A percentile compares a stretch with the other conserved stretches of the same genome.
These are phyloP conservation scores for Pyrrhoderma lamaoense DNA, from an alignment of 1,284 basidiomycete genomes.

Conservation along the genomic window DNA sequence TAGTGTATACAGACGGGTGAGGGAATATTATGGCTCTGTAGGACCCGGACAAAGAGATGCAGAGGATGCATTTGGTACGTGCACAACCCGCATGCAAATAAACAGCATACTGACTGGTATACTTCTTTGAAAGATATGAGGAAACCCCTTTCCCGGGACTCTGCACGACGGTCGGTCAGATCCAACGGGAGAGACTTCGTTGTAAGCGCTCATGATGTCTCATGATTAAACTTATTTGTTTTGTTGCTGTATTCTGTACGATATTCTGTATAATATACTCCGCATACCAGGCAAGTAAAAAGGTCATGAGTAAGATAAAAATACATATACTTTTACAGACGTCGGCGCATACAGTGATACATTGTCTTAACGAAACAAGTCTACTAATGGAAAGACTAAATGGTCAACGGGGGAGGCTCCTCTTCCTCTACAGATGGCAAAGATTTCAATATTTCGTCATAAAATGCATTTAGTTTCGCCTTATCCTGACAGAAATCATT, in stretches of 20 bases:
- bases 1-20: conserved; percentile 77
- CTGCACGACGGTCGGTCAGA: conserved; percentile 54
- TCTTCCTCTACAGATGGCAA: conserved; percentile 44
- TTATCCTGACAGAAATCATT: conserved; percentile 61
- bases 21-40: conserved; percentile 80
- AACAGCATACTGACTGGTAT: too few relatives aligned
- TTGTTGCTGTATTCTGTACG: not conserved
- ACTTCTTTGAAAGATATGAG: conserved; percentile 68
- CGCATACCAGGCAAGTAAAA: too few relatives aligned
- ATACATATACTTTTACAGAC: not conserved
- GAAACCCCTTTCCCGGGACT: conserved; percentile 68
- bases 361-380: too few relatives aligned
- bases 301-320: not conserved
- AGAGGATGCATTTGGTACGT: conserved; percentile 87
- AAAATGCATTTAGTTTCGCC: conserved; percentile 52
- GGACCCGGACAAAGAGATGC: conserved; percentile 67
- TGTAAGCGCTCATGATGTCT: conserved; percentile 62
- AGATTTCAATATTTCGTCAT: conserved; percentile 59
- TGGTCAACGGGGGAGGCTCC: conserved; percentile 53
- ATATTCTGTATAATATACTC: conserved; percentile 10
- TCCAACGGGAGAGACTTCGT: conserved; percentile 67
- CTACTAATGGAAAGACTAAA: conserved; percentile 23
- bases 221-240: conserved; percentile 30
- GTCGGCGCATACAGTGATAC: too few relatives aligned
- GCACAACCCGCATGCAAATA: too few relatives aligned